Evolutionary conservation across 345 rosid species (phyloP).

Genomic region (Eucalyptus dawsonii): DNA sequence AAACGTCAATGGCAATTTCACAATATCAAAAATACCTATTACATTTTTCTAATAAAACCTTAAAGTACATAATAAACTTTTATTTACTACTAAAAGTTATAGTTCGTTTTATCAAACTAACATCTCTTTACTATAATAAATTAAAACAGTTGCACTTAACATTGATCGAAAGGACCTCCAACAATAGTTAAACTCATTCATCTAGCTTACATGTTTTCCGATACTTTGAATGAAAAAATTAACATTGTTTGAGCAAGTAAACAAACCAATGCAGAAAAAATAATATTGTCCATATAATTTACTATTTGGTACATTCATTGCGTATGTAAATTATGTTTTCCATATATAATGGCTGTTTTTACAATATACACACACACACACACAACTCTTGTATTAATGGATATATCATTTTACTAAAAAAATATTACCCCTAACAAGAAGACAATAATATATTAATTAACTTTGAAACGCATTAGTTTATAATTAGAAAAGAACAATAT

Average conservation of each 20-base stretch:
- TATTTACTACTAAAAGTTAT: not conserved
- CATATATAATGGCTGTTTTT: not conserved
- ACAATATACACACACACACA: too few relatives aligned
- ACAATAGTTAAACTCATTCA: not conserved
- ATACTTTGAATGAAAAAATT: not conserved
- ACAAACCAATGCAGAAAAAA: not conserved
- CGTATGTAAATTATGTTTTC: not conserved
- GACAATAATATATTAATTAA: too few relatives aligned
- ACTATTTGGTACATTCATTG: not conserved
- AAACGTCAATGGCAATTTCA: not conserved
- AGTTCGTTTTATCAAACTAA: not conserved
- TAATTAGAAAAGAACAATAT: too few relatives aligned
- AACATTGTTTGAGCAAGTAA: not conserved
- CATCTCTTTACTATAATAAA: not conserved
- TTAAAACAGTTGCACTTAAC: not conserved
- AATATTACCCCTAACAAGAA: too few relatives aligned
- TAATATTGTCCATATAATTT: not conserved
- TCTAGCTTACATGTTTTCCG: fast-evolving
- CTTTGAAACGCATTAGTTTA: too few relatives aligned
- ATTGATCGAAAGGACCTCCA: not conserved
- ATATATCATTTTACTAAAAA: not conserved
- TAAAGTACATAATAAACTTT: not conserved
- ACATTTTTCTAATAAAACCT: not conserved
- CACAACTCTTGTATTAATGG: too few relatives aligned
- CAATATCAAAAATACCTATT: not conserved